Percentiles rank a stretch among this genome's conserved stretches.
Conservation (phyloP, 2,329 filamentous ascomycete species). For the Stenocarpella maydis region DNA sequence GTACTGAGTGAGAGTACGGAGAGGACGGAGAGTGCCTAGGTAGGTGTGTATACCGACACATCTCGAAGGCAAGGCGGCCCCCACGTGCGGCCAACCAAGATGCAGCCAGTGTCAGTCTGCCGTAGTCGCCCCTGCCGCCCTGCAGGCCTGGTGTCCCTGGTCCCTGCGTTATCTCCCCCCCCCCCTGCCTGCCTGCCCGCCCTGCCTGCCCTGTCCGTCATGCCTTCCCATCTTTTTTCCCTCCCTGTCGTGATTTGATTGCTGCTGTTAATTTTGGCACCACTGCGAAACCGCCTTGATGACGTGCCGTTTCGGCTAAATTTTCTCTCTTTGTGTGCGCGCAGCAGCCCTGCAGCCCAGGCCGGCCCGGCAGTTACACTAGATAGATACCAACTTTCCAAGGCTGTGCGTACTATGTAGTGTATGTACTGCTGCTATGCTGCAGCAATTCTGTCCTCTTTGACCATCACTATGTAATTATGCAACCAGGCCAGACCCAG, state of each 20-base stretch:
- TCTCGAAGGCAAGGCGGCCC: too few relatives aligned
- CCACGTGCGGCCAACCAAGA: neutral
- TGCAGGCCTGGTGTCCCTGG: neutral
- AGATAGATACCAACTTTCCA: too few relatives aligned
- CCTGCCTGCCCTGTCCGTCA: neutral
- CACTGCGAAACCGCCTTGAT: conserved; percentile 31
- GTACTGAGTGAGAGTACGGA: too few relatives aligned
- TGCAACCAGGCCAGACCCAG: neutral
- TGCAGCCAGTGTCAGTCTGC: too few relatives aligned
- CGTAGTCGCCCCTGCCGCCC: neutral
- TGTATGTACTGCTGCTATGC: too few relatives aligned
- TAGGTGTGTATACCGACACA: too few relatives aligned
- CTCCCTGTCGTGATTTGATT: conserved; percentile 23
- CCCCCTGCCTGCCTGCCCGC: too few relatives aligned
- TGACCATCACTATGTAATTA: too few relatives aligned
- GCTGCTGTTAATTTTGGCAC: conserved; percentile 28
- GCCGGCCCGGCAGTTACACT: neutral
- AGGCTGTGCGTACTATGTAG: too few relatives aligned
- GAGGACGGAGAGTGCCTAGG: too few relatives aligned
- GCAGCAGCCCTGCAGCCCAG: neutral
- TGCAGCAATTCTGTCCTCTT: neutral
- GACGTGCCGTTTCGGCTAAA: conserved; percentile 35
- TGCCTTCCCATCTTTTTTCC: too few relatives aligned
- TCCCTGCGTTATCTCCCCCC: neutral
- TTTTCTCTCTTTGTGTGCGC: conserved; percentile 15